Percentiles rank a stretch among this genome's conserved stretches.
Evolutionary conservation across 352 stramenopile genomes (phyloP).

Genomic region (Pythium myriotylum): DNA sequence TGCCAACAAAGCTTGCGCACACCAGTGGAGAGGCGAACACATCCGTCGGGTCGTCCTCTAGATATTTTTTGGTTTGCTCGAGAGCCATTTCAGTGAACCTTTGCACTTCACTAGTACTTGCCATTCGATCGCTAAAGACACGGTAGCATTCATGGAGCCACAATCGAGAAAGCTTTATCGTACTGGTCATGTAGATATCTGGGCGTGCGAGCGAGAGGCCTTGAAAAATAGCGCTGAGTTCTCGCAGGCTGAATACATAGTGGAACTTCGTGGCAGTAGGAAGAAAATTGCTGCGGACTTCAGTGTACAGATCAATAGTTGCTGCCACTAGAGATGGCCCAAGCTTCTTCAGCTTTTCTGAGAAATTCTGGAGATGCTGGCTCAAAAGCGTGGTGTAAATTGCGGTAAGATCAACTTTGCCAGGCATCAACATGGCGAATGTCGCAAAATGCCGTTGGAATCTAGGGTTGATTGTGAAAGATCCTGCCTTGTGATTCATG

Average conservation of each 20-base stretch:
- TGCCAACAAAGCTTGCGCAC: slow-evolving; percentile 65
- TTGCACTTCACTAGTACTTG: slow-evolving; percentile 65
- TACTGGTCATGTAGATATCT: slow-evolving; percentile 59
- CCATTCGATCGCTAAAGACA: slow-evolving; percentile 92
- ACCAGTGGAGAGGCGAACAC: slow-evolving; percentile 74
- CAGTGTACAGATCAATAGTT: slow-evolving; percentile 81
- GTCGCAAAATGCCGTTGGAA: slow-evolving; percentile 90
- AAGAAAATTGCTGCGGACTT: slow-evolving; percentile 80
- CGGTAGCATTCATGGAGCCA: slow-evolving; percentile 93
- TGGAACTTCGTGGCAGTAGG: slow-evolving; percentile 92
- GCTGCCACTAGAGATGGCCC: slow-evolving; percentile 67
- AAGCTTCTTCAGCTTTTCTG: slow-evolving; percentile 80
- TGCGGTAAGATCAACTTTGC: slow-evolving; percentile 55
- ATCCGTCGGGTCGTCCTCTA: slow-evolving; percentile 81
- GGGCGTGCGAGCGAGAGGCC: slow-evolving; percentile 72
- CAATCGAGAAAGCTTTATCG: slow-evolving; percentile 72
- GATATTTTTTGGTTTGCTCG: slow-evolving; percentile 85
- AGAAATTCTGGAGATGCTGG: slow-evolving; percentile 72
- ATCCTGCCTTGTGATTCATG: slow-evolving; percentile 93
- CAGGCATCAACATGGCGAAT: slow-evolving; percentile 71
- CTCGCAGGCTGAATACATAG: slow-evolving; percentile 93
- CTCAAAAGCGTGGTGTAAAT: slow-evolving; percentile 76
- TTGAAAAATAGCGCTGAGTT: slow-evolving; percentile 88
- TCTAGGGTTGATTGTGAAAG: slow-evolving; percentile 86
- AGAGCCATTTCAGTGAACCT: slow-evolving; percentile 82